Evolutionary conservation across 768 basidiomycete genomes (phyloP).

Genomic region (Boletus huronensis): DNA sequence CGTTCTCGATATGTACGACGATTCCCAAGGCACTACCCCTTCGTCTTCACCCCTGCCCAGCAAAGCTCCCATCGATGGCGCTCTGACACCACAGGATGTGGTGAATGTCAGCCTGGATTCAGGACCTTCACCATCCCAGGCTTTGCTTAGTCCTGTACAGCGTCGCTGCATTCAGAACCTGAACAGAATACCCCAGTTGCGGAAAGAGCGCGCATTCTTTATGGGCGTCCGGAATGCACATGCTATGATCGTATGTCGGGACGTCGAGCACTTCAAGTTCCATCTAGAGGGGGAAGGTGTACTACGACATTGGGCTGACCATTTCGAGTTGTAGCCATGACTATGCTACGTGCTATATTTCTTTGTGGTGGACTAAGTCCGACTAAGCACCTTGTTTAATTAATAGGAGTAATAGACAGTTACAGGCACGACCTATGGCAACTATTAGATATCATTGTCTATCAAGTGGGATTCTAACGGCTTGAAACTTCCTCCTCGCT

Average conservation of each 20-base stretch:
- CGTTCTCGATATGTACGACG: conserved; percentile 58
- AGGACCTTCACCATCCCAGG: conserved; percentile 31
- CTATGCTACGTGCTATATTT: not conserved
- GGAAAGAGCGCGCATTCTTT: conserved; percentile 71
- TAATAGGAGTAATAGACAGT: not conserved
- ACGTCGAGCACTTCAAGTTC: conserved; percentile 53
- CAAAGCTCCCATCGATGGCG: not conserved
- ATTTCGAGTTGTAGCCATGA: conserved; percentile 43
- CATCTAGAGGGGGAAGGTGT: conserved; percentile 64
- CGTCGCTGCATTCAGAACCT: conserved; percentile 53
- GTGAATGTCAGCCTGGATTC: not conserved
- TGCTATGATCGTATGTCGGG: conserved; percentile 67
- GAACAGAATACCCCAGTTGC: conserved; percentile 62
- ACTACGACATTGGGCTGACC: conserved; percentile 67
- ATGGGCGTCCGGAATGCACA: conserved; percentile 60
- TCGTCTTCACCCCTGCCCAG: conserved; percentile 7
- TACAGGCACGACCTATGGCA: not conserved
- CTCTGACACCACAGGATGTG: not conserved
- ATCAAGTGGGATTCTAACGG: not conserved
- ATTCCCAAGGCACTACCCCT: conserved; percentile 28
- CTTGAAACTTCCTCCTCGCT: not conserved
- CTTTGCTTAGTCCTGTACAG: conserved; percentile 55
- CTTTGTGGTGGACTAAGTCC: not conserved
- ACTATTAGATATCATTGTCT: not conserved
- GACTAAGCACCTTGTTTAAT: not conserved